phyloP scores from a whole-genome alignment of 768 basidiomycete species.

The Naematelia aurantialba region DNA sequence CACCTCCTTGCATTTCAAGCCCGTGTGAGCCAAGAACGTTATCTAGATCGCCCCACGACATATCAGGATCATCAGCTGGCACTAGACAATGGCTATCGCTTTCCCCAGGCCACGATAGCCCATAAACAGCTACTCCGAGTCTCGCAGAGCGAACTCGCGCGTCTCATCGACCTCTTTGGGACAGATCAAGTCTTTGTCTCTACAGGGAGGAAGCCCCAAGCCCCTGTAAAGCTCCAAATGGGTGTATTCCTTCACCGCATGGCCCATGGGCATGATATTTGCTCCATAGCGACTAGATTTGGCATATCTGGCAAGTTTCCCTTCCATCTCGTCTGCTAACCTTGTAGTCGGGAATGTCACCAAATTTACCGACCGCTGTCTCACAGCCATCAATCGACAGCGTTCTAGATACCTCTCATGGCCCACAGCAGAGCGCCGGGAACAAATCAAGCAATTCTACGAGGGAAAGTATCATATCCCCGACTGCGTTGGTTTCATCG shows the following conservation, averaged over 20 bases:
- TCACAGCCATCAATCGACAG: neutral
- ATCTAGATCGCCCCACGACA: too few species aligned
- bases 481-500: constrained; percentile 5
- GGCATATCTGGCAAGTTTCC: neutral
- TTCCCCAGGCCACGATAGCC: too few species aligned
- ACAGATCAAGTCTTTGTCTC: constrained; percentile 1
- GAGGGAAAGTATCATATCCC: constrained; percentile 4
- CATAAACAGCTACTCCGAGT: constrained; percentile 6
- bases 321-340: neutral
- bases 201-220: constrained; percentile 1
- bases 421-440: neutral
- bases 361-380: neutral
- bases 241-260: constrained; percentile 4
- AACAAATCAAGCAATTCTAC: too few species aligned
- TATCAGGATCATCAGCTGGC: too few species aligned
- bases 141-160: constrained; percentile 3
- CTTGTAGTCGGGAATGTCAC: neutral
- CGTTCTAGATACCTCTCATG: neutral
- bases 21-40: too few species aligned
- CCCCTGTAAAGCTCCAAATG: too few species aligned
- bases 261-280: constrained; percentile 4
- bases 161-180: constrained; percentile 4
- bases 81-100: too few species aligned
- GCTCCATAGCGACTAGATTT: neutral
- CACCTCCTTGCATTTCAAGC: too few species aligned